These are phyloP conservation scores for Straminergon stramineum DNA, from an alignment of 225 moss, liverwort and hornwort genomes.

Conservation along the genomic window DNA sequence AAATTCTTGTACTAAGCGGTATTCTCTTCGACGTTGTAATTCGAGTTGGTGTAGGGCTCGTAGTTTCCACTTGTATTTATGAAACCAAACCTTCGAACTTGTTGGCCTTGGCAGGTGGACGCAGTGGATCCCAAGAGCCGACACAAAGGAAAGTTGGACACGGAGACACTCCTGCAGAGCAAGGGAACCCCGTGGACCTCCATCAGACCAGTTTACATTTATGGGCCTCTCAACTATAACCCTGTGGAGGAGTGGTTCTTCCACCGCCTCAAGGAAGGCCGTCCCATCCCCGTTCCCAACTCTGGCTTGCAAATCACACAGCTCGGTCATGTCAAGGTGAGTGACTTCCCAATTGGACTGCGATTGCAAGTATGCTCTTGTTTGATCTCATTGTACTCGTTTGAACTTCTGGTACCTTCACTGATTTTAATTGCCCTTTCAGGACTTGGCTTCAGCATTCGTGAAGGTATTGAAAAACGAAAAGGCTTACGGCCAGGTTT, in stretches of 20 bases:
- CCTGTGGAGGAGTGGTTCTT: constrained; percentile 99
- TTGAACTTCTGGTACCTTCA: neutral
- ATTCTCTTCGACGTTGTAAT: neutral
- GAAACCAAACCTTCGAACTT: neutral
- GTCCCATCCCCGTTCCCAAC: constrained; percentile 82
- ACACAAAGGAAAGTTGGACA: constrained; percentile 96
- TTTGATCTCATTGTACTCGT: neutral
- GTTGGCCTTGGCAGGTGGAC: constrained; percentile 51
- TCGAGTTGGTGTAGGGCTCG: neutral
- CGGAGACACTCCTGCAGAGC: constrained; percentile 71
- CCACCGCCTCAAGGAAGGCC: constrained; percentile 85
- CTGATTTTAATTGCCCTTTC: constrained; percentile 4
- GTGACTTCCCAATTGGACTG: neutral
- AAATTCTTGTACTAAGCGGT: neutral
- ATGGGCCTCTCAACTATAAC: constrained; percentile 95
- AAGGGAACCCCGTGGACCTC: constrained; percentile 81
- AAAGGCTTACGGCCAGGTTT: constrained; percentile 71
- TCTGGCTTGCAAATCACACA: constrained; percentile 99
- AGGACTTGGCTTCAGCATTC: constrained; percentile 90
- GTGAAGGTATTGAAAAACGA: constrained; percentile 66
- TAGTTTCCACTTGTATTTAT: neutral
- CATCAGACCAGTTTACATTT: constrained; percentile 91
- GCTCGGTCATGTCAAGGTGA: constrained; percentile 94
- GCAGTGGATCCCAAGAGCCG: constrained; percentile 97
- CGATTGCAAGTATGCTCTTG: neutral